These are phyloP conservation scores for Globisporangium iwayamae DNA, from an alignment of 352 stramenopile genomes.

Conservation along the genomic window DNA sequence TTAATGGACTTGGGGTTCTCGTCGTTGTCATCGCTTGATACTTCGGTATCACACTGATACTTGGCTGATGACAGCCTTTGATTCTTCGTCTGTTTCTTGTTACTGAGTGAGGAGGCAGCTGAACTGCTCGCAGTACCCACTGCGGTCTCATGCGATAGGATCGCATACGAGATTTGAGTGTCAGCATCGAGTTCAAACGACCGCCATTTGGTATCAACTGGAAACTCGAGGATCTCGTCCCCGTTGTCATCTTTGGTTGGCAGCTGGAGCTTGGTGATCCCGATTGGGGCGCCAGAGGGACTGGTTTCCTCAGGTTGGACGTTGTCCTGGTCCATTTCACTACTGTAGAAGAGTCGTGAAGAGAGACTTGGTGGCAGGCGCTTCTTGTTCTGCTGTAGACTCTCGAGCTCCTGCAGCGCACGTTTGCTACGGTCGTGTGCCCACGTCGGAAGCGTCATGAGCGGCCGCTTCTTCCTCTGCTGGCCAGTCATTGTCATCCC, in stretches of 20 bases:
- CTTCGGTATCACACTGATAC: conserved; percentile 8
- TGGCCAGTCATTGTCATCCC: not conserved
- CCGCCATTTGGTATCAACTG: conserved; percentile 34
- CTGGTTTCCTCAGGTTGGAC: not conserved
- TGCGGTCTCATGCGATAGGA: conserved; percentile 34
- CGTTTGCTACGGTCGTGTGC: conserved; percentile 65
- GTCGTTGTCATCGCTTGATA: conserved; percentile 16
- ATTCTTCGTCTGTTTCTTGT: not conserved
- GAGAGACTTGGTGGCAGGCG: conserved; percentile 10
- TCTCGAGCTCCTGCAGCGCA: conserved; percentile 55
- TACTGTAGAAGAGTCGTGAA: not conserved
- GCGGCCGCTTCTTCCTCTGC: conserved; percentile 23
- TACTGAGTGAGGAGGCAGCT: not conserved
- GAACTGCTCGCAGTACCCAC: not conserved
- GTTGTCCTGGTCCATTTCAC: not conserved
- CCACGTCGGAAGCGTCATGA: conserved; percentile 46
- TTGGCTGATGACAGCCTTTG: not conserved
- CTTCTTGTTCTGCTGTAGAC: conserved; percentile 18
- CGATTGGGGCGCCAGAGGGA: not conserved
- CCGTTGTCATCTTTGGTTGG: conserved; percentile 1
- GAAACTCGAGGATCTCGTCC: conserved; percentile 30
- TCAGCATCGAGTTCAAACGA: conserved; percentile 42
- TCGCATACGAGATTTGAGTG: conserved; percentile 42
- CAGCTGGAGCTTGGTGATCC: conserved; percentile 2
- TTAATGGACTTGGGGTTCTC: conserved; percentile 5